These are phyloP conservation scores for Albugo candida DNA, from an alignment of 352 stramenopile species.

Conservation along the genomic window DNA sequence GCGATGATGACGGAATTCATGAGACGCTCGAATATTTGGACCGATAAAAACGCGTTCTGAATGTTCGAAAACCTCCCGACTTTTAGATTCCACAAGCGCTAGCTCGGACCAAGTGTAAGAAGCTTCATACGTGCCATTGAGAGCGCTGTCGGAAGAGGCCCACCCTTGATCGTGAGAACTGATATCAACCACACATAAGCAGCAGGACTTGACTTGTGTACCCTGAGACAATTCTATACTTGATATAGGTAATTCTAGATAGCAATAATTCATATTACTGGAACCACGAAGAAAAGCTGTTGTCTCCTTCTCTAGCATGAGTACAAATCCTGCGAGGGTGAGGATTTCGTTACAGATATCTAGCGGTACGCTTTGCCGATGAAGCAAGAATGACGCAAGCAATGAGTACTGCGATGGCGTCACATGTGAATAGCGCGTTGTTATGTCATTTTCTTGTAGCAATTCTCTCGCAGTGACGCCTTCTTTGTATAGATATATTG, in stretches of 20 bases:
- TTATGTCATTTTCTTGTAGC: neutral
- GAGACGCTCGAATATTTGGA: slow-evolving; percentile 29
- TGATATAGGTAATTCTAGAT: slow-evolving; percentile 23
- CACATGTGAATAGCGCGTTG: neutral
- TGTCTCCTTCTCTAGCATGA: slow-evolving; percentile 24
- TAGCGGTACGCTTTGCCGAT: slow-evolving; percentile 1
- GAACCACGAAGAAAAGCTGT: slow-evolving; percentile 11
- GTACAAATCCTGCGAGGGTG: slow-evolving; percentile 25
- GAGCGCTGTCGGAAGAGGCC: slow-evolving; percentile 19
- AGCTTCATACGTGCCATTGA: slow-evolving; percentile 32
- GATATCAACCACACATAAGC: slow-evolving; percentile 27
- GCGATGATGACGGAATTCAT: slow-evolving; percentile 31
- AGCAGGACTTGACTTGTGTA: slow-evolving; percentile 18
- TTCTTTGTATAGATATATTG: neutral
- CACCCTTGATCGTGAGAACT: slow-evolving; percentile 55
- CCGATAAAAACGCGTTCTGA: slow-evolving; percentile 13
- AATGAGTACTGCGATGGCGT: too few relatives aligned
- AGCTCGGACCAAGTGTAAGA: slow-evolving; percentile 53
- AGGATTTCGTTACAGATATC: slow-evolving; percentile 28
- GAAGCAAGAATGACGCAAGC: too few relatives aligned
- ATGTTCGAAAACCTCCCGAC: slow-evolving; percentile 1
- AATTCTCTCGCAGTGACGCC: neutral
- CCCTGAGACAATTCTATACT: slow-evolving; percentile 19
- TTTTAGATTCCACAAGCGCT: slow-evolving; percentile 14
- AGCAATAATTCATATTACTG: slow-evolving; percentile 34